phyloP scores from a whole-genome alignment of 2,329 filamentous ascomycete genomes.

The Chrysosporium keratinophilum region DNA sequence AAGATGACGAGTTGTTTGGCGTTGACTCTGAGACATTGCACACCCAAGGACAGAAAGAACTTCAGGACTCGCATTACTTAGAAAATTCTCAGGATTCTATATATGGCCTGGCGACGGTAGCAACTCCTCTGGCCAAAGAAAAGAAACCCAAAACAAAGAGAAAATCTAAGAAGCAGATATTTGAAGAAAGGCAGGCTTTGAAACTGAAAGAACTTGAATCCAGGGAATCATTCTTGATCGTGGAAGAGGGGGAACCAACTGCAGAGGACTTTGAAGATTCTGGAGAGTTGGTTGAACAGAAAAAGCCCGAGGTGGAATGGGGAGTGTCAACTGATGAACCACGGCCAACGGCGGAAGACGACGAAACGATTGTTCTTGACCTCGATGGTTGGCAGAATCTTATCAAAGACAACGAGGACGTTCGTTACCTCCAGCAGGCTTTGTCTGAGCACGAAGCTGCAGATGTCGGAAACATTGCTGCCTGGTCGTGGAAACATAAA shows the following conservation, averaged over 20 bases:
- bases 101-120: slow-evolving; percentile 28
- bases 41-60: slow-evolving; percentile 41
- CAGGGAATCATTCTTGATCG: slow-evolving; percentile 2
- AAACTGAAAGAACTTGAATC: slow-evolving; percentile 23
- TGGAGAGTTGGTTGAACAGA: slow-evolving; percentile 24
- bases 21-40: slow-evolving; percentile 37
- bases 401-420: slow-evolving; percentile 59
- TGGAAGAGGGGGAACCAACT: slow-evolving; percentile 8
- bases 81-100: slow-evolving; percentile 35
- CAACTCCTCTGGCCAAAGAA: slow-evolving; percentile 22
- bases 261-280: slow-evolving; percentile 16
- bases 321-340: slow-evolving; percentile 50
- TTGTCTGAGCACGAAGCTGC: slow-evolving; percentile 40
- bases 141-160: slow-evolving; percentile 56
- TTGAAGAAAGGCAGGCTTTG: slow-evolving; percentile 55
- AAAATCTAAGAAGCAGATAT: slow-evolving; percentile 67
- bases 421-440: slow-evolving; percentile 46
- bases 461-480: slow-evolving; percentile 47
- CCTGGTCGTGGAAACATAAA: slow-evolving; percentile 63
- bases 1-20: slow-evolving; percentile 69
- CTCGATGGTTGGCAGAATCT: slow-evolving; percentile 60
- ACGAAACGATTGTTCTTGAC: slow-evolving; percentile 53
- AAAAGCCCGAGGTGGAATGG: slow-evolving; percentile 47
- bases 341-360: slow-evolving; percentile 55
- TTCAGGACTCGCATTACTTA: slow-evolving; percentile 26